phyloP scores from a whole-genome alignment of 306 rosid genomes.

The Amphicarpaea edgeworthii region DNA sequence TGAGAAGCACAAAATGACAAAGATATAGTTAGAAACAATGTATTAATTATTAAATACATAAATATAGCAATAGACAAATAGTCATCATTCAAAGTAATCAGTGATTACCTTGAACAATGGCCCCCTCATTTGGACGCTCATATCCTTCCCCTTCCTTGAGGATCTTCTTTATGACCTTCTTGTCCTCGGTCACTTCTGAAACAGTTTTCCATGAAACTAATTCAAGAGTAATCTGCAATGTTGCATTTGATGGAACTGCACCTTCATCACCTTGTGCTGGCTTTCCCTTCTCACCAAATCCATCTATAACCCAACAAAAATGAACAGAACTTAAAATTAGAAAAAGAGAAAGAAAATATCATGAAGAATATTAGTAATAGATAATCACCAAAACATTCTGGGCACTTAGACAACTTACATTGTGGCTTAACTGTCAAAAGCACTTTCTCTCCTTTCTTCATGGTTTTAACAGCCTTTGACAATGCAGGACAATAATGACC shows the following conservation, averaged over 20 bases:
- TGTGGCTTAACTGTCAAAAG: slow-evolving; percentile 78
- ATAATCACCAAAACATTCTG: not conserved
- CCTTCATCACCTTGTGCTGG: slow-evolving; percentile 67
- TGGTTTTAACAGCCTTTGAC: slow-evolving; percentile 85
- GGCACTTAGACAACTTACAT: slow-evolving; percentile 59
- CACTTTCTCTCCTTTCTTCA: slow-evolving; percentile 92
- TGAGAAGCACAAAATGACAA: slow-evolving; percentile 29
- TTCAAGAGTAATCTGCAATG: slow-evolving; percentile 73
- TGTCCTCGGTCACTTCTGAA: slow-evolving; percentile 83
- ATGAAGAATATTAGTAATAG: not conserved
- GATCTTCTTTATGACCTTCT: slow-evolving; percentile 82
- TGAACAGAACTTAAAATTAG: not conserved
- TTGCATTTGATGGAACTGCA: slow-evolving; percentile 82
- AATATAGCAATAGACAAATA: not conserved
- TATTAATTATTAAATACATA: no score
- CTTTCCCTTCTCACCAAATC: slow-evolving; percentile 87
- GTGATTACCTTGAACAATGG: slow-evolving; percentile 70
- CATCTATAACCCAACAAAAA: slow-evolving; percentile 63
- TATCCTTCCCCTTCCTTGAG: slow-evolving; percentile 89
- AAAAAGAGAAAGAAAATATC: not conserved
- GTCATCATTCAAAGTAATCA: not conserved
- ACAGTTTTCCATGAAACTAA: slow-evolving; percentile 93
- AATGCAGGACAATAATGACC: slow-evolving; percentile 92
- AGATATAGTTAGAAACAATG: slow-evolving; percentile 4
- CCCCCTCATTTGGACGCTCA: slow-evolving; percentile 92